Evolutionary conservation across 371 early-diverging fungal genomes (phyloP).

Genomic region (Capniomyces stellatus): DNA sequence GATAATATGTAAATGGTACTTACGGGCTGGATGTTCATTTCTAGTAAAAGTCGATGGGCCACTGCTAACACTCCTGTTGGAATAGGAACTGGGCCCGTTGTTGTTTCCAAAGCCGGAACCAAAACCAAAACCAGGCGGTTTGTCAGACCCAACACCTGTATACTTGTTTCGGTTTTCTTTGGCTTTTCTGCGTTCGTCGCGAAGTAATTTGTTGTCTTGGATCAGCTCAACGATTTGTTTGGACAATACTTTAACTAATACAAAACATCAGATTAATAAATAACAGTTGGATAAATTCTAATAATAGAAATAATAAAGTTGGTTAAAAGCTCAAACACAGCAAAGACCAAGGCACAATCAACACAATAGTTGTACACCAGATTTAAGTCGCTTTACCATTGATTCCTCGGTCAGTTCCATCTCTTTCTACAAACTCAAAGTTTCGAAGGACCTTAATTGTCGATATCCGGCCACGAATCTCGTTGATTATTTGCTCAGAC

Average conservation of each 20-base stretch:
- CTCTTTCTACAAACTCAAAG: constrained; percentile 71
- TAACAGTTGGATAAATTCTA: background rate
- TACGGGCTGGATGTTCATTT: too few relatives aligned
- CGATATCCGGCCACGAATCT: constrained; percentile 62
- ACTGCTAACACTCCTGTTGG: too few relatives aligned
- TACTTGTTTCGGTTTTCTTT: constrained; percentile 75
- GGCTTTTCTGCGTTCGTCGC: constrained; percentile 72
- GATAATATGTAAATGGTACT: too few relatives aligned
- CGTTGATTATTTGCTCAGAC: constrained; percentile 77
- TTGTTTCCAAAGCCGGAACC: constrained; percentile 31
- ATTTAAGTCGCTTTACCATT: too few relatives aligned
- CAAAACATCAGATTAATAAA: constrained; percentile 18
- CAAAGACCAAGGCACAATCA: too few relatives aligned
- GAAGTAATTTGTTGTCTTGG: constrained; percentile 50
- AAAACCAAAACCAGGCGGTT: constrained; percentile 13
- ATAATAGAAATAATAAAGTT: background rate
- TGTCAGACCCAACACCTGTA: constrained; percentile 47
- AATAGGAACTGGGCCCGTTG: too few relatives aligned
- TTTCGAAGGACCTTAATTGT: constrained; percentile 64
- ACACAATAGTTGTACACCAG: too few relatives aligned
- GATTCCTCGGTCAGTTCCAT: constrained; percentile 91
- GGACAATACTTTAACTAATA: constrained; percentile 57
- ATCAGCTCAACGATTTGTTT: constrained; percentile 74
- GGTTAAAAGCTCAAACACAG: too few relatives aligned
- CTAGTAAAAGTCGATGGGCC: too few relatives aligned